phyloP scores from a whole-genome alignment of 2,329 filamentous ascomycete species.

The Aureobasidium sp. region DNA sequence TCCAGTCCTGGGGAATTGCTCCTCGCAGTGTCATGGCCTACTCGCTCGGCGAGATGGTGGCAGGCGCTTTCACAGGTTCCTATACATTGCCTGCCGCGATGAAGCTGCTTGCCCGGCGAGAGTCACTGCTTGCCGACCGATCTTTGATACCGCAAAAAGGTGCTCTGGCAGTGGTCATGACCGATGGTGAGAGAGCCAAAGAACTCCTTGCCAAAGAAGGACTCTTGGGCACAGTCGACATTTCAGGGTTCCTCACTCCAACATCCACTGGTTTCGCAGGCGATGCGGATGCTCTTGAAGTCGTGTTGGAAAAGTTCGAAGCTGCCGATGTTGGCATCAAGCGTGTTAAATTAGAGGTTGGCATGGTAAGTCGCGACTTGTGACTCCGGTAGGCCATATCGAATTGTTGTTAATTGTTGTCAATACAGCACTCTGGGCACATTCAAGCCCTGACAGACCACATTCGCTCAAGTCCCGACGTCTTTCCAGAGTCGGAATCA shows the following conservation, averaged over 20 bases:
- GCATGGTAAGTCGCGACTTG: background rate
- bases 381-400: background rate
- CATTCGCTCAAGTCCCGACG: background rate
- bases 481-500: background rate
- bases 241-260: background rate
- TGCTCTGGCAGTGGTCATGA: background rate
- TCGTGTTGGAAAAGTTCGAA: background rate
- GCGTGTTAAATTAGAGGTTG: background rate
- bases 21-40: conserved; percentile 4
- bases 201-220: background rate
- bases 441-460: background rate
- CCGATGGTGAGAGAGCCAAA: background rate
- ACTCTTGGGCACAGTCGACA: background rate
- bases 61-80: background rate
- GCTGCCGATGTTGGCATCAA: background rate
- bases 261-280: background rate
- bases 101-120: background rate
- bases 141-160: background rate
- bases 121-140: background rate
- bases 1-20: background rate
- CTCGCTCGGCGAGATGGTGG: background rate
- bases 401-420: background rate
- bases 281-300: background rate
- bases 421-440: background rate
- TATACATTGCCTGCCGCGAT: background rate